A percentile compares a stretch with the other conserved stretches of the same genome.
Evolutionary conservation across 495 filamentous ascomycete species (phyloP).

Genomic region (Paragyromitra xinjiangensis): DNA sequence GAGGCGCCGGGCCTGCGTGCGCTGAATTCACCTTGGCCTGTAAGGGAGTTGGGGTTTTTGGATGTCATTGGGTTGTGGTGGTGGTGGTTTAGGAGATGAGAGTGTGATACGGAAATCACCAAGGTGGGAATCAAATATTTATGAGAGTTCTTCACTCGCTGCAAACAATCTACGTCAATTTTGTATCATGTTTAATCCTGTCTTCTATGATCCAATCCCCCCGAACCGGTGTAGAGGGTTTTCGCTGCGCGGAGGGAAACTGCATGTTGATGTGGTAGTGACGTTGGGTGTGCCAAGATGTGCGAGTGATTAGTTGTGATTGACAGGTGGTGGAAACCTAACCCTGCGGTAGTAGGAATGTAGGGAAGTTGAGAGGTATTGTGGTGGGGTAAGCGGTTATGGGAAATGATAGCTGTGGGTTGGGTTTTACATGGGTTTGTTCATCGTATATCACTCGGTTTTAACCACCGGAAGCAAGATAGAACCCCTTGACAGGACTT

Average conservation of each 20-base stretch:
- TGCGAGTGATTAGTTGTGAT: neutral
- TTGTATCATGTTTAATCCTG: neutral
- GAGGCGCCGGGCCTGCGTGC: conserved; percentile 63
- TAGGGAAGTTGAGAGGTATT: too few species aligned
- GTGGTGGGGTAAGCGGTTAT: too few species aligned
- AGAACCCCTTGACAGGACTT: too few species aligned
- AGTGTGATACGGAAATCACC: too few species aligned
- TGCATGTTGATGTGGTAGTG: neutral
- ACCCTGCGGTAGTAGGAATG: neutral
- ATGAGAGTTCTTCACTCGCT: neutral
- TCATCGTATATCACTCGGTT: too few species aligned
- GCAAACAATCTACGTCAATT: neutral
- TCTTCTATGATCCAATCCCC: neutral
- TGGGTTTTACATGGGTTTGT: too few species aligned
- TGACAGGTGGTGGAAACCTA: neutral
- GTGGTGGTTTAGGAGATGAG: too few species aligned
- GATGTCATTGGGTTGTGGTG: neutral
- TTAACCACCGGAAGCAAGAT: too few species aligned
- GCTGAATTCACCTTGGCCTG: conserved; percentile 68
- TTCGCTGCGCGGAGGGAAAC: too few species aligned
- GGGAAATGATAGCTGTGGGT: too few species aligned
- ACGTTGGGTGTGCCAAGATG: conserved; percentile 11
- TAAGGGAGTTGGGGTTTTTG: conserved; percentile 62
- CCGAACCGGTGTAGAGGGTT: neutral
- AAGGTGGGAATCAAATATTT: neutral